These are phyloP conservation scores for Elsinoe australis DNA, from an alignment of 2,329 filamentous ascomycete genomes.

Conservation along the genomic window DNA sequence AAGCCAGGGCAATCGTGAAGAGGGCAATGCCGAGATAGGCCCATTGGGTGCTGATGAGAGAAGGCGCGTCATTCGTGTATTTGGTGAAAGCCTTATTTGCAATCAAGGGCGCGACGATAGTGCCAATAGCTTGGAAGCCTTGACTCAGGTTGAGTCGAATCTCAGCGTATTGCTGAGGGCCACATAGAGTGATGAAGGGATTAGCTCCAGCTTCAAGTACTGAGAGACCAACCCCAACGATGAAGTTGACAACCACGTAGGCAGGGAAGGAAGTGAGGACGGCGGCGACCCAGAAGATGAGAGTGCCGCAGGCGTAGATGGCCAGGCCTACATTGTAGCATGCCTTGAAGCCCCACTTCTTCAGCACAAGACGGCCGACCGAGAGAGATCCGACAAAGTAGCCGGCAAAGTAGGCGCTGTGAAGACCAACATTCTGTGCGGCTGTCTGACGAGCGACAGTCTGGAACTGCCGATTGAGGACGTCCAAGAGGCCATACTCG, in stretches of 20 bases:
- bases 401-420: conserved; percentile 62
- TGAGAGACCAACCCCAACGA: conserved; percentile 53
- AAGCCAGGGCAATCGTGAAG: conserved; percentile 51
- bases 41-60: conserved; percentile 56
- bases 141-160: conserved; percentile 54
- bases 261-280: conserved; percentile 54
- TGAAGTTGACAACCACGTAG: conserved; percentile 55
- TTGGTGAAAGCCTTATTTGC: conserved; percentile 52
- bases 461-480: conserved; percentile 65
- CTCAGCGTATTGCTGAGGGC: conserved; percentile 53
- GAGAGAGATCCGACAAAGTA: conserved; percentile 64
- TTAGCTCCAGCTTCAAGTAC: conserved; percentile 55
- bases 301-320: conserved; percentile 54
- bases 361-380: conserved; percentile 53
- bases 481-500: conserved; percentile 78
- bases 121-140: conserved; percentile 54
- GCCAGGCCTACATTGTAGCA: conserved; percentile 54
- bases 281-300: conserved; percentile 59
- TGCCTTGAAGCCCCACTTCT: conserved; percentile 54
- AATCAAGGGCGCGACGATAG: conserved; percentile 51
- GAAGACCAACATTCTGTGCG: conserved; percentile 59
- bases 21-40: conserved; percentile 57
- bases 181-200: conserved; percentile 55
- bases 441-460: conserved; percentile 53
- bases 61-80: conserved; percentile 40